These are phyloP conservation scores for Manihot esculenta DNA, from an alignment of 441 rosid species.

Conservation along the genomic window DNA sequence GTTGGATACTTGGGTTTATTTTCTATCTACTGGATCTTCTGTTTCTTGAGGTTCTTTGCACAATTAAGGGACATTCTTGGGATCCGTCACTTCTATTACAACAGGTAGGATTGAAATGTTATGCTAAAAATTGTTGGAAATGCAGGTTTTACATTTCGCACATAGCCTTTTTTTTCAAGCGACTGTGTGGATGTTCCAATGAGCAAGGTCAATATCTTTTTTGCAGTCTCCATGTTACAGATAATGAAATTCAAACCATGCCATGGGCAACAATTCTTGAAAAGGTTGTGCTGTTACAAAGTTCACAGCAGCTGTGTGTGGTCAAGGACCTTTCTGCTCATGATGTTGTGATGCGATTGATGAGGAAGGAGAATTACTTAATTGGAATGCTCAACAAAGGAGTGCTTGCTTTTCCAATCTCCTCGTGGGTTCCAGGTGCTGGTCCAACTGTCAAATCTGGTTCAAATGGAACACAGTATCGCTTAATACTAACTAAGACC, in stretches of 20 bases:
- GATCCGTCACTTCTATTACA: conserved; percentile 76
- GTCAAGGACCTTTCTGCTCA: conserved; percentile 97
- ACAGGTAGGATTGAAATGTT: conserved; percentile 52
- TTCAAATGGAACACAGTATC: conserved; percentile 50
- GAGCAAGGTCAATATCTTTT: conserved; percentile 25
- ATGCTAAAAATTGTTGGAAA: conserved; percentile 15
- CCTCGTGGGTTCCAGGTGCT: conserved; percentile 89
- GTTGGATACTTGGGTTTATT: conserved; percentile 89
- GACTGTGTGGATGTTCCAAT: conserved; percentile 3
- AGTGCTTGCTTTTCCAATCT: conserved; percentile 85
- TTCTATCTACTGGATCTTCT: conserved; percentile 86
- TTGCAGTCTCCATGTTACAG: conserved; percentile 92
- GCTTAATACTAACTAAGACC: conserved; percentile 80
- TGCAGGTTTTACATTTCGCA: conserved; percentile 11
- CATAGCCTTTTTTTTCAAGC: background rate
- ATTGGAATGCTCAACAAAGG: conserved; percentile 99
- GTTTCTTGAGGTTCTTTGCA: conserved; percentile 89
- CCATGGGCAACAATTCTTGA: conserved; percentile 95
- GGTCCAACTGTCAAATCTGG: conserved; percentile 71
- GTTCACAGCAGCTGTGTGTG: conserved; percentile 78
- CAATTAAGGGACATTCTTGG: conserved; percentile 81
- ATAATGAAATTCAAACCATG: conserved; percentile 90
- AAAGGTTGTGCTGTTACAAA: conserved; percentile 83
- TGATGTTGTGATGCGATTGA: conserved; percentile 87
- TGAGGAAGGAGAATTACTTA: conserved; percentile 98